A percentile compares a stretch with the other conserved stretches of the same genome.
Conservation (phyloP, 768 basidiomycete species). For the Sarcomyxa edulis region DNA sequence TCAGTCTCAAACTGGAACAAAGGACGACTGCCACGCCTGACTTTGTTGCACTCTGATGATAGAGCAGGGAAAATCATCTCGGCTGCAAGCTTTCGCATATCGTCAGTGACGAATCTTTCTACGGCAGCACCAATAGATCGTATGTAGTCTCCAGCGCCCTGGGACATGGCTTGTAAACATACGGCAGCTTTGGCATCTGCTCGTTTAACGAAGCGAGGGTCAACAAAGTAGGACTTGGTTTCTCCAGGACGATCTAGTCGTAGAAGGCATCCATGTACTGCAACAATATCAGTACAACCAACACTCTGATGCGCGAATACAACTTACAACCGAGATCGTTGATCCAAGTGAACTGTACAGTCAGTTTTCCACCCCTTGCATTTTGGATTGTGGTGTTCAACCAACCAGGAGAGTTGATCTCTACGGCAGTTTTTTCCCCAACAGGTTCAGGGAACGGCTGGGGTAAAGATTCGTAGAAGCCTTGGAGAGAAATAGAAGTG, state of each 20-base stretch:
- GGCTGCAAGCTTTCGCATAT: constrained; percentile 38
- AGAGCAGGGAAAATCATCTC: constrained; percentile 42
- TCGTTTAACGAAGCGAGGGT: constrained; percentile 55
- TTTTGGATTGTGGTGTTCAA: constrained; percentile 46
- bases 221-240: constrained; percentile 55
- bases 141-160: constrained; percentile 54
- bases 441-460: constrained; percentile 56
- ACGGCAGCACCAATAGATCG: constrained; percentile 35
- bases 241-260: constrained; percentile 49
- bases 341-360: constrained; percentile 35
- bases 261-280: constrained; percentile 62
- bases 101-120: constrained; percentile 40
- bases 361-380: constrained; percentile 44
- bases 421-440: constrained; percentile 35
- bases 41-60: constrained; percentile 37
- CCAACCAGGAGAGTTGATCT: constrained; percentile 52
- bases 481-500: constrained; percentile 37
- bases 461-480: constrained; percentile 62
- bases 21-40: constrained; percentile 30
- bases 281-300: constrained; percentile 2
- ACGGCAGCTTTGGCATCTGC: constrained; percentile 68
- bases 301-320: constrained; percentile 4
- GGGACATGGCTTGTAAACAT: constrained; percentile 58
- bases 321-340: constrained; percentile 42
- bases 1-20: constrained; percentile 37